A percentile compares a stretch with the other conserved stretches of the same genome.
These are phyloP conservation scores for Lignosus rhinocerotis DNA, from an alignment of 1,284 basidiomycete genomes.

Conservation along the genomic window DNA sequence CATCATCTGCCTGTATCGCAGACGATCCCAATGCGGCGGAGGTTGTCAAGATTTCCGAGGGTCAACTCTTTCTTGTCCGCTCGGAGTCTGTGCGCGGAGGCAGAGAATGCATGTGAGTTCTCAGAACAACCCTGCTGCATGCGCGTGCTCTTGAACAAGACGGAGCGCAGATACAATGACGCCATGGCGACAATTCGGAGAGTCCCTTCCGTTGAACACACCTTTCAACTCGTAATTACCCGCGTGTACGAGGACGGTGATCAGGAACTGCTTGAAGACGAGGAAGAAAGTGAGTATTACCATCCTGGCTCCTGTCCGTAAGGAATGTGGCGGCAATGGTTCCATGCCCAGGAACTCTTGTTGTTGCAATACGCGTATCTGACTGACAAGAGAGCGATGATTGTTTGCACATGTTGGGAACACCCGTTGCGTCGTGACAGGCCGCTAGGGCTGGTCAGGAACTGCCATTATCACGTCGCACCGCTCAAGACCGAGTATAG, in stretches of 20 bases:
- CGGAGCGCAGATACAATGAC: slow-evolving; percentile 78
- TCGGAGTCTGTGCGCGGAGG: slow-evolving; percentile 89
- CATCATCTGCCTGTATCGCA: slow-evolving; percentile 36
- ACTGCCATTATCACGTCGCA: too few species aligned
- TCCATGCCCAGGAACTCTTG: background rate
- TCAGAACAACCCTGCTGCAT: background rate
- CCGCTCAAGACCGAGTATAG: too few species aligned
- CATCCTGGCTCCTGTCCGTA: background rate
- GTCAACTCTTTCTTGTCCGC: slow-evolving; percentile 89
- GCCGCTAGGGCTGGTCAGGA: too few species aligned
- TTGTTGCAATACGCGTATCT: background rate
- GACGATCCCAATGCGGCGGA: slow-evolving; percentile 88
- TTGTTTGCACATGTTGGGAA: too few species aligned
- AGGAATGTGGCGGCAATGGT: too few species aligned
- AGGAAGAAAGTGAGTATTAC: slow-evolving; percentile 82
- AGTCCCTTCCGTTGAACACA: slow-evolving; percentile 78
- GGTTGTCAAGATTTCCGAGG: slow-evolving; percentile 92
- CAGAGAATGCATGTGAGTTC: slow-evolving; percentile 93
- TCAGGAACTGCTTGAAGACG: slow-evolving; percentile 90
- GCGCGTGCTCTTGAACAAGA: background rate
- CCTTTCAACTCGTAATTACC: slow-evolving; percentile 96
- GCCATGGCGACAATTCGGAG: slow-evolving; percentile 94
- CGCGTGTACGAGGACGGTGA: slow-evolving; percentile 96
- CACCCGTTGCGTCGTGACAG: too few species aligned
- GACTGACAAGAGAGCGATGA: too few species aligned